Conservation (phyloP, 2,329 filamentous ascomycete species). For the Neofusicoccum cordaticola region DNA sequence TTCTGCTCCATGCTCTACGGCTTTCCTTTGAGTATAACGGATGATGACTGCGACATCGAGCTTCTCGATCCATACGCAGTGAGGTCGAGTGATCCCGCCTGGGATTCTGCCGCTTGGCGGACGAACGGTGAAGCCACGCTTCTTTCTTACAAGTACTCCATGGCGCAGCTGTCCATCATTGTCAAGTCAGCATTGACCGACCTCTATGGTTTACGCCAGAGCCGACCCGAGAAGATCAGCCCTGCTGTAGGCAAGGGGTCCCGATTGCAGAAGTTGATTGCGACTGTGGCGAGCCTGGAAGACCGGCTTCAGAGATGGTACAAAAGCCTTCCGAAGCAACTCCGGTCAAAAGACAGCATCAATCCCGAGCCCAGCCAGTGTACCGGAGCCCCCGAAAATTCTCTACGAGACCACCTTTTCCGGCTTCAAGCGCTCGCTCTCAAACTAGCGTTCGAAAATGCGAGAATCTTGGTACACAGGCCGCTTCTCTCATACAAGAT, state of each 20-base stretch:
- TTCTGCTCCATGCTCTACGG: slow-evolving; percentile 43
- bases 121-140: background rate
- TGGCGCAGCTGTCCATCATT: background rate
- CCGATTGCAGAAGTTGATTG: background rate
- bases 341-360: background rate
- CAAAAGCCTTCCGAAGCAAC: background rate
- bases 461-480: background rate
- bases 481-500: background rate
- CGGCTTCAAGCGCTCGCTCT: slow-evolving; percentile 2
- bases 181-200: background rate
- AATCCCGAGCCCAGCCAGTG: no score
- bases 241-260: background rate
- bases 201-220: background rate
- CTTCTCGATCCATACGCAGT: background rate
- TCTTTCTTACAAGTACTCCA: background rate
- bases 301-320: background rate
- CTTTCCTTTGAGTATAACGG: slow-evolving; percentile 26
- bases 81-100: background rate
- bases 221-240: no score
- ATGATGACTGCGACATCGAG: background rate
- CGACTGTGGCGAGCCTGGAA: background rate
- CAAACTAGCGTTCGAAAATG: background rate
- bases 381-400: background rate
- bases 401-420: background rate
- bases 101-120: background rate